Base-by-base conservation (phyloP, 2,329 filamentous ascomycete species). In the Aspergillus fumigatus region DNA sequence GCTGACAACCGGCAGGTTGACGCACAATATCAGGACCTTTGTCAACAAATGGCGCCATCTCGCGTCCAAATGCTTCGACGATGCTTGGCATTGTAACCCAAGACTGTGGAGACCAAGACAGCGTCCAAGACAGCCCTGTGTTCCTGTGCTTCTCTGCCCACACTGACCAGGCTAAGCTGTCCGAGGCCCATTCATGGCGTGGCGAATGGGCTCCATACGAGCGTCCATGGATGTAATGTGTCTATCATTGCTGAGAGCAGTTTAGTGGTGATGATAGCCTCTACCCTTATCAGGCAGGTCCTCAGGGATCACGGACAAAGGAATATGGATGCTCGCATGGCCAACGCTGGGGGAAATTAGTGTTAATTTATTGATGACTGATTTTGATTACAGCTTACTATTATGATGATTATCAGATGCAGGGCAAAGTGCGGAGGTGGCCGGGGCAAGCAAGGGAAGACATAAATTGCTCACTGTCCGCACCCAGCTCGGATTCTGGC, bases 71-170 rank as follows among this genome's bases (percentile, higher is more conserved):
- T 52, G 41, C 35, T 21, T 47, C 43, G 43, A 47, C 19, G 25
- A 19, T 23, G 41, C 61, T 64, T 64, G 61, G 65, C 64, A 58
- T 56, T 64, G 64, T 56, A 64, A 61, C 60, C 59, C 53, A 60
- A 59, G 61, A 47, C 43, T 38, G 43, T 47, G 43, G 43, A 17
- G 43, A 43, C 40, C 40, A 10, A 43, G 19, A 47, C 43, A 43
- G 7, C n/a, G 40, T 19, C n/a, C 40, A 19, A 11, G n/a, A 19
- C 2, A 0, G 41, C n/a, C 41, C 21, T 19, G 9, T 10, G 8
- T 21, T 45, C 17, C 9, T 49, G 25, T 32, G 14, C 48, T 40
- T 40, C 38, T 51, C 50, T 47, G 50, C 48, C 48, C 51, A 48
- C 53, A 25, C 35, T 29, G 19, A 35, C 10, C 35, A 32, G 21